Base-by-base conservation (phyloP, 1,284 basidiomycete genomes). In the Malassezia slooffiae region DNA sequence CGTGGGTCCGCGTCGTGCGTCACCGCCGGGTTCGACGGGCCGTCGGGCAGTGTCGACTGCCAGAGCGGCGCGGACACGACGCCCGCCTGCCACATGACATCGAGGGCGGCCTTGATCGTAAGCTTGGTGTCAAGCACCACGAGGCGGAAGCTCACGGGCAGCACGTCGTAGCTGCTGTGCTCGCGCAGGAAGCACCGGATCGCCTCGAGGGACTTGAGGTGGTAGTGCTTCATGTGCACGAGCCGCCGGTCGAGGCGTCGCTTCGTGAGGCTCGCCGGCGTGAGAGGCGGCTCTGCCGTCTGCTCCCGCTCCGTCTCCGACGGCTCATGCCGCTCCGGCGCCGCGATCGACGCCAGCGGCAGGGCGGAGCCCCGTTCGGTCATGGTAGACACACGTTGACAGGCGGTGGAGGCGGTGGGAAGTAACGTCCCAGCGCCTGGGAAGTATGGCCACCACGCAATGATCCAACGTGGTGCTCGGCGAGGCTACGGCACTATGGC, bases 51-150 rank as follows among this genome's bases (percentile, higher is more conserved):
- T 2, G 63, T 65, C 3, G 62, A 65, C 33, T 65, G 63, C 66
- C 91, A 99, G n/a, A 97, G 75, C 3, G 93, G 91, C 3, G 93
- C 93, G 4, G 91, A 96, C 5, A 97, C 91, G 44, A 97, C 89
- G 52, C 88, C 89, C 5, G 66, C 61, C 48, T 66, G 64, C 55
- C 57, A 66, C 64, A 69, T 67, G 51, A 67, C 62, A 6, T 69
- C 66, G 11, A 69, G 47, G 11, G 66, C 66, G 1, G 66, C 59
- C 41, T 59, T 60, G 34, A 69, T 60, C 5, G 63, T 60, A 19
- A 69, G 57, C 33, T 65, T 59, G 7, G 62, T 67, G 72, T 99
- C 93, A 41, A 99, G 79, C 15, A 96, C 88, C 65, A 97, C 95
- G 58, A 97, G 76, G 55, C 93, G 78, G 72, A 91, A 97, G 72